Base-by-base conservation (phyloP, 2,329 filamentous ascomycete species). In the Neonectria punicea region DNA sequence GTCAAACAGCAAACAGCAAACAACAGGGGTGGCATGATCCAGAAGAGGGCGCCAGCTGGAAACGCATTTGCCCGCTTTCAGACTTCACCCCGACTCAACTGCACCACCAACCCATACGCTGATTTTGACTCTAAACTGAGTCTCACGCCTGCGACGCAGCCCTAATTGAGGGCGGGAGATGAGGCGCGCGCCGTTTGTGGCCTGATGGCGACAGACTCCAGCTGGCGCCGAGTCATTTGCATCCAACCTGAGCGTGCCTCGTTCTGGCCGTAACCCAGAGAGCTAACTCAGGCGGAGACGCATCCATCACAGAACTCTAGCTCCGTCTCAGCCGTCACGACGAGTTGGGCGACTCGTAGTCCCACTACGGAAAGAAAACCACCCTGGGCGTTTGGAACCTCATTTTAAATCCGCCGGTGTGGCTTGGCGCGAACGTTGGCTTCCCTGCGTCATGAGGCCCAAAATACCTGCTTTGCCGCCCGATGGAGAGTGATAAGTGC, bases 371-470 rank as follows among this genome's bases (percentile, higher is more conserved):
- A 34, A 13, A 34, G 32, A 34, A 34, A 49, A 18, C 46, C 22
- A 32, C 10, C 5, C 13, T 36, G 30, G 49, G 30, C 49, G 28
- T 39, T 10, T 25, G 25, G 25, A 11, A 8, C n/a, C 49, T 51
- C 49, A 51, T 51, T 51, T 51, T 50, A 36, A 51, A 51, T 36
- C 16, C 9, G 30, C 30, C 30, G 30, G 49, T 51, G 49, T 51
- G 49, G 49, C 30, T 51, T 51, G 49, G 30, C 49, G 4, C 44
- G 5, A 49, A 13, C 13, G 44, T 28, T 49, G 25, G 28, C 25
- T 32, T 30, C 47, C 36, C 36, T n/a, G 36, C 14, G 36, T 39
- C 36, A 39, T n/a, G 36, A n/a, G 14, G 36, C 36, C 36, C 36
- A 39, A 39, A n/a, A 39, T 16, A 16, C 36, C 16, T 16, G 6